phyloP scores from a whole-genome alignment of 805 yeast genomes.

The Candida suzukii region DNA sequence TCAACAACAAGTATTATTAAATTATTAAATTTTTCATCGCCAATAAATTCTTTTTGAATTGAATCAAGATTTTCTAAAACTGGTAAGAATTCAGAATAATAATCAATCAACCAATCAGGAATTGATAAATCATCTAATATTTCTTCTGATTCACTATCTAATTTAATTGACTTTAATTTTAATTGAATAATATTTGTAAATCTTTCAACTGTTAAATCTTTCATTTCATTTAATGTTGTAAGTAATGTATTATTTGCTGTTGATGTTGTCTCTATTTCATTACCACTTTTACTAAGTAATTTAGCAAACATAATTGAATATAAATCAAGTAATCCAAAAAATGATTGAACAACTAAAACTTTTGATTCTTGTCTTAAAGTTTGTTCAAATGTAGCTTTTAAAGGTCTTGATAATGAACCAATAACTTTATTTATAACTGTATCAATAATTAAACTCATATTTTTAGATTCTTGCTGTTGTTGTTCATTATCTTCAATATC shows the following conservation, averaged over 20 bases:
- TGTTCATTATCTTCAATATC: slow-evolving; percentile 25
- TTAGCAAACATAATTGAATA: slow-evolving; percentile 65
- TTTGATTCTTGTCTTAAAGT: slow-evolving; percentile 58
- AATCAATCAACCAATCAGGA: slow-evolving; percentile 79
- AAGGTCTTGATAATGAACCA: slow-evolving; percentile 48
- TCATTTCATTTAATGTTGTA: slow-evolving; percentile 23
- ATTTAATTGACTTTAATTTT: slow-evolving; percentile 26
- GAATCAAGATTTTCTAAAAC: slow-evolving; percentile 38
- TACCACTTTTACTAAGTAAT: slow-evolving; percentile 19
- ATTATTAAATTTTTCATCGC: slow-evolving; percentile 25
- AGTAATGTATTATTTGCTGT: slow-evolving; percentile 4
- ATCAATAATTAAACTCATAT: slow-evolving; percentile 13
- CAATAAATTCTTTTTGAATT: slow-evolving; percentile 32
- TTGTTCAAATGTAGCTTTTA: slow-evolving; percentile 61
- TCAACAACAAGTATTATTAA: slow-evolving; percentile 38
- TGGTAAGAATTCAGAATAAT: slow-evolving; percentile 52
- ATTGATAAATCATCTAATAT: slow-evolving; percentile 51
- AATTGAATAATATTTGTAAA: slow-evolving; percentile 32
- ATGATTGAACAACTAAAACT: slow-evolving; percentile 46
- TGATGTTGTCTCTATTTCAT: neutral
- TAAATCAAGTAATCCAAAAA: slow-evolving; percentile 57
- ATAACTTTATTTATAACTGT: slow-evolving; percentile 44
- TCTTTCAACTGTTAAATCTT: slow-evolving; percentile 29
- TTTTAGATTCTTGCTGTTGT: slow-evolving; percentile 2
- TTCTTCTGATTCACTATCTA: slow-evolving; percentile 24